Percentiles rank a stretch among this genome's conserved stretches.
Conservation (phyloP, 345 rosid species). For the Isatis tinctoria region DNA sequence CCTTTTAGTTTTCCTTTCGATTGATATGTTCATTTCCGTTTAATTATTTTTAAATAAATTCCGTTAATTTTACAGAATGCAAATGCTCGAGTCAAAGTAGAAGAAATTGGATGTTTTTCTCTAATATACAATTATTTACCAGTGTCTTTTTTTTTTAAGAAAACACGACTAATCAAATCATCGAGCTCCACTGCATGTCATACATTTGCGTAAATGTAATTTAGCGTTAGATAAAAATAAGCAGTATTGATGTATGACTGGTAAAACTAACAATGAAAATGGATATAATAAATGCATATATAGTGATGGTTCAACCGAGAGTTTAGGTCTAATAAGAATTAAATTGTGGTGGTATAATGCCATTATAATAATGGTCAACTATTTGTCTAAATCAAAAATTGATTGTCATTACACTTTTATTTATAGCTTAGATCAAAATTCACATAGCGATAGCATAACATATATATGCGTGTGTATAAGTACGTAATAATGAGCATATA, state of each 20-base stretch:
- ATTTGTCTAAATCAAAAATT: background rate
- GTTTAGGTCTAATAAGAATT: background rate
- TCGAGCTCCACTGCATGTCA: background rate
- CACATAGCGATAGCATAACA: background rate
- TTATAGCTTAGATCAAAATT: background rate
- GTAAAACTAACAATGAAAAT: background rate
- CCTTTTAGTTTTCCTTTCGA: background rate
- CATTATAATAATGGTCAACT: constrained; percentile 11
- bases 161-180: background rate
- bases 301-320: background rate
- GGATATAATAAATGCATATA: background rate
- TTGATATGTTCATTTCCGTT: background rate
- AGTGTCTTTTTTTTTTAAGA: background rate
- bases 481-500: background rate
- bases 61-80: background rate
- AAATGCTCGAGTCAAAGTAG: background rate
- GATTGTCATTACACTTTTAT: background rate
- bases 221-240: background rate
- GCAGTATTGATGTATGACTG: background rate
- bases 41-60: background rate
- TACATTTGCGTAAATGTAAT: background rate
- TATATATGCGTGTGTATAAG: background rate
- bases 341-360: background rate
- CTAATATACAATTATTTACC: background rate
- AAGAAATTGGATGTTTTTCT: background rate